Conservation (phyloP, 257 asterid species). For the Mentha longifolia region DNA sequence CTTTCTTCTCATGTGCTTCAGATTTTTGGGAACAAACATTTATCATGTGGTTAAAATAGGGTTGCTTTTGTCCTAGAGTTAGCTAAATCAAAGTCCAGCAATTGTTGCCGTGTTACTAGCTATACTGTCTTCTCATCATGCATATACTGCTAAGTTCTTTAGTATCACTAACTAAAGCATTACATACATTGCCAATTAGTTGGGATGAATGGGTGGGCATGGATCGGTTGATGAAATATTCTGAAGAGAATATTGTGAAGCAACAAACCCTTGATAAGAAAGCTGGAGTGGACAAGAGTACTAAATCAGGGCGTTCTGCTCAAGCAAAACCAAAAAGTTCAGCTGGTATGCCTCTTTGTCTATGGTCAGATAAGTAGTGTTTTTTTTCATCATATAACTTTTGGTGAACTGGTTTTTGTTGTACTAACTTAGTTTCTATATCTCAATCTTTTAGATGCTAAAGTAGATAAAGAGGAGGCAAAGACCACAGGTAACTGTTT, state of each 20-base stretch:
- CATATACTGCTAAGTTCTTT: not conserved
- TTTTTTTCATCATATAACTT: conserved; percentile 23
- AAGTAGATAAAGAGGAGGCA: conserved; percentile 71
- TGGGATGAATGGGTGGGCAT: conserved; percentile 99
- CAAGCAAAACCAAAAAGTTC: conserved; percentile 79
- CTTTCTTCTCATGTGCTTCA: conserved; percentile 10
- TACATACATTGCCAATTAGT: conserved; percentile 55
- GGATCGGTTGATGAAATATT: conserved; percentile 83
- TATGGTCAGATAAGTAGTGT: conserved; percentile 17
- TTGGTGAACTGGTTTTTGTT: conserved; percentile 20
- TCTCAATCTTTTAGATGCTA: conserved; percentile 48
- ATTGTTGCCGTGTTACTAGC: conserved; percentile 25
- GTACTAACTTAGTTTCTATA: conserved; percentile 29
- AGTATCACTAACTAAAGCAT: conserved; percentile 33
- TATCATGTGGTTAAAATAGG: conserved; percentile 1
- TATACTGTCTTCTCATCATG: too few relatives aligned
- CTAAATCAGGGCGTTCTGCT: conserved; percentile 77
- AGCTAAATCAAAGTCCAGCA: not conserved
- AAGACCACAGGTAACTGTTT: conserved; percentile 53
- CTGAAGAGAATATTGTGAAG: conserved; percentile 75
- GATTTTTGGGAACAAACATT: not conserved
- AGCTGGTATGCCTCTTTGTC: conserved; percentile 53
- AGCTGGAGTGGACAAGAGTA: conserved; percentile 66
- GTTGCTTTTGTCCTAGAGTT: not conserved
- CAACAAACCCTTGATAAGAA: conserved; percentile 84